Conservation (phyloP, 441 rosid species). For the Arabidopsis hybrid region DNA sequence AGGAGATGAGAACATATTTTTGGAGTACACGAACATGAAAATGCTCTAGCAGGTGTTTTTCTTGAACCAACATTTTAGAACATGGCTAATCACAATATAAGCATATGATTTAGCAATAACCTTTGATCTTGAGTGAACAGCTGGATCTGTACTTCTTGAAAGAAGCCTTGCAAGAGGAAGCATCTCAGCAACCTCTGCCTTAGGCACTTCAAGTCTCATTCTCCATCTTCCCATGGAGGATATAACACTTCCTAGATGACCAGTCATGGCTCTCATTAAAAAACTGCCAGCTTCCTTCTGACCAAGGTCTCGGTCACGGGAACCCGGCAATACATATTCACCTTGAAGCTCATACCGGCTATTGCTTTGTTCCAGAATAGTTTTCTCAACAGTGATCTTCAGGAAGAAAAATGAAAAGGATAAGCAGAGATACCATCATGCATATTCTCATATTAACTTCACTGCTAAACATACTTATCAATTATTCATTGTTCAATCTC, state of each 20-base stretch:
- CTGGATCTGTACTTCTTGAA: constrained; percentile 98
- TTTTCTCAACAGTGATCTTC: constrained; percentile 94
- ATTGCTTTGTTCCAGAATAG: constrained; percentile 86
- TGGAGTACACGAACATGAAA: constrained; percentile 20
- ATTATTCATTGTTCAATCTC: constrained; percentile 1
- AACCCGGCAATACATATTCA: constrained; percentile 98
- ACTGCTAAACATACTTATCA: constrained; percentile 14
- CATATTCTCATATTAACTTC: constrained; percentile 32
- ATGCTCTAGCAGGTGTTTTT: constrained; percentile 11
- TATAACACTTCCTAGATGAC: constrained; percentile 95
- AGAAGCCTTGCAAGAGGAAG: constrained; percentile 99
- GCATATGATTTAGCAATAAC: constrained; percentile 47
- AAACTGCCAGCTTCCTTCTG: constrained; percentile 80
- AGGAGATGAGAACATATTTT: constrained; percentile 22
- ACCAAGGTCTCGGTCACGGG: constrained; percentile 81
- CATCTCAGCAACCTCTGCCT: constrained; percentile 99
- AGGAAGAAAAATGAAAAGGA: constrained; percentile 35
- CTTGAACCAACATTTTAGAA: constrained; percentile 3
- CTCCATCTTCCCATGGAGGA: constrained; percentile 99
- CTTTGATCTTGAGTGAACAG: constrained; percentile 96
- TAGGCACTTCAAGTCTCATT: constrained; percentile 99
- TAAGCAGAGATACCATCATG: constrained; percentile 38
- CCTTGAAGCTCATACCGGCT: constrained; percentile 99
- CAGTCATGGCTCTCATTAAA: constrained; percentile 93
- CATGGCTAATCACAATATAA: constrained; percentile 7